Percentiles rank a stretch among this genome's conserved stretches.
phyloP scores from a whole-genome alignment of 345 rosid species.

The Geranium rotundifolium region DNA sequence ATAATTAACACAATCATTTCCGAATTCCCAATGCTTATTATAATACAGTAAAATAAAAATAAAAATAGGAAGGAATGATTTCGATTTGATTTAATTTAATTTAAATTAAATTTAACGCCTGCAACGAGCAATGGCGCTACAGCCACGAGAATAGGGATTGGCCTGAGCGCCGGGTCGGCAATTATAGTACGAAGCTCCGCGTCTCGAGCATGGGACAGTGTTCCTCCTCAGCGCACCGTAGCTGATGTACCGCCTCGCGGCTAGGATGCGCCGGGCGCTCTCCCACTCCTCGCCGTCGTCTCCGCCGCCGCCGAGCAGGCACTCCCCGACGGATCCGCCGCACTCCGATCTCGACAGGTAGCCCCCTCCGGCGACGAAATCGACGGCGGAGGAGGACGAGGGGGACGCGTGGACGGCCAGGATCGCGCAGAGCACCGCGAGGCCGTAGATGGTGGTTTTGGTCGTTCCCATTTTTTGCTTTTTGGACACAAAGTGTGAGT shows the following conservation, averaged over 20 bases:
- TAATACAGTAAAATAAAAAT: too few relatives aligned
- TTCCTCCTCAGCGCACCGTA: constrained; percentile 81
- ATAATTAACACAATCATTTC: too few relatives aligned
- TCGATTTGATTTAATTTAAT: too few relatives aligned
- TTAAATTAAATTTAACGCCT: constrained; percentile 24
- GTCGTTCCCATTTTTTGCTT: too few relatives aligned
- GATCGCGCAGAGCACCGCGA: constrained; percentile 25
- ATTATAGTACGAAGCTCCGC: constrained; percentile 88
- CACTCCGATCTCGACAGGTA: constrained; percentile 39
- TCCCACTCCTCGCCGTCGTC: constrained; percentile 29
- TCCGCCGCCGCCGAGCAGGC: constrained; percentile 33
- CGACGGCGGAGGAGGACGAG: constrained; percentile 25
- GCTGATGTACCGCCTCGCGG: constrained; percentile 53
- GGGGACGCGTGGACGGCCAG: constrained; percentile 27
- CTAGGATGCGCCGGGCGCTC: constrained; percentile 74
- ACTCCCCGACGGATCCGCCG: constrained; percentile 61
- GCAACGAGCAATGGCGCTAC: constrained; percentile 75
- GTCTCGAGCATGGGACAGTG: constrained; percentile 73
- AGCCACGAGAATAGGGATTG: constrained; percentile 77
- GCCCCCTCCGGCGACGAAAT: constrained; percentile 19
- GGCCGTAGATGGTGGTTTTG: background rate
- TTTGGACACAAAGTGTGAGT: too few relatives aligned
- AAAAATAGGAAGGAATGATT: too few relatives aligned
- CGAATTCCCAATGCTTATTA: too few relatives aligned
- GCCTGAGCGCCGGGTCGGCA: constrained; percentile 65